Base-by-base conservation (phyloP, 2,329 filamentous ascomycete genomes). In the Elsinoe arachidis region DNA sequence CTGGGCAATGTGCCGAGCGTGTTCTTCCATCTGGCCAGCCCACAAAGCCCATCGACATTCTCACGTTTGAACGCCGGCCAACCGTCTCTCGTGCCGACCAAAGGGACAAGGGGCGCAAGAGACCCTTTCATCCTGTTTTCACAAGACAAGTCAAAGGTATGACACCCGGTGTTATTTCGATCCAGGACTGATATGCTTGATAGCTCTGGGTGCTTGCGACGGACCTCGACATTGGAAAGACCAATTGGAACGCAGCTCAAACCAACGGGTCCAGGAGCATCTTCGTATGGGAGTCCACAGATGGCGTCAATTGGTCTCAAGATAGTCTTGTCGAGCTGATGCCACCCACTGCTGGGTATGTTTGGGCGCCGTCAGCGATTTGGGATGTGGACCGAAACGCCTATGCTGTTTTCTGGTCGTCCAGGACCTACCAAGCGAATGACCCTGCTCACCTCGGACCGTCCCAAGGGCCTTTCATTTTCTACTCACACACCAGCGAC, bases 341-440 rank as follows among this genome's bases (percentile, higher is more conserved):
- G 46, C 46, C 46, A 15, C 17, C 46, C 12, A 76, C 73, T 3
- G 80, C 78, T 0, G 80, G 79, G 2, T 81, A 81, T 78, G 78
- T 80, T 0, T 82, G 80, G 80, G 80, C 79, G 0, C 80, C 80
- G 0, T 76, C 78, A 49, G 79, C 79, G 0, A 75, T 81, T 51
- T 82, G 75, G 74, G 78, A 82, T 61, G 68, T 71, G 0, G 66
- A 68, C 1, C 74, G 76, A 63, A 63, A 66, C n/a, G 70, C 74
- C 44, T 79, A 76, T 63, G 72, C 75, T 12, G 72, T 79, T 49
- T 76, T 77, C 65, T 79, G 77, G 78, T 69, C 77, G 0, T 72
- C 72, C 3, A 49, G 59, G 3, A 67, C 77, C 69, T 82, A 81
- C 58, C 62, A 72, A 1, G 61, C 73, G 2, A 73, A 71, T 5